Base-by-base conservation (phyloP, 2,329 filamentous ascomycete species). In the Talaromyces sp. region DNA sequence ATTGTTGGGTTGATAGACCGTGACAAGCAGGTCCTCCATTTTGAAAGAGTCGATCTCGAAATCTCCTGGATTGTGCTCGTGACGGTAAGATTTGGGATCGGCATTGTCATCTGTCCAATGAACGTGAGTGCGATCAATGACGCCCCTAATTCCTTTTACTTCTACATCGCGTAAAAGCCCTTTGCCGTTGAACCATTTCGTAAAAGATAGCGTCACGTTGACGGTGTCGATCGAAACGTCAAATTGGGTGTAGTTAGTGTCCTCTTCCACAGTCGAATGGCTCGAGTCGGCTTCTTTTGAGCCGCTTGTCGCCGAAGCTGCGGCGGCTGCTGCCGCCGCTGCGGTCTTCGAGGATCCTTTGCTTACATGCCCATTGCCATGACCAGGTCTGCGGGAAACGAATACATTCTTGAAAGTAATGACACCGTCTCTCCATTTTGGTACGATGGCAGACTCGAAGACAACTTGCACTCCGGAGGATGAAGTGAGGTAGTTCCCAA, bases 161-260 rank as follows among this genome's bases (percentile, higher is more conserved):
- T 97, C 92, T 46, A 99, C 95, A 72, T 98, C 91, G 69, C 91
- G 88, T 8, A 99, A 80, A 5, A 96, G 83, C 0, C 95, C 95
- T 75, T 93, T 97, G 23, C 95, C 93, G 69, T 96, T 98, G 86
- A 96, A 96, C 95, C 95, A 99, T 73, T 97, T 98, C n/a, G 92
- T 84, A 69, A 99, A 98, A 0, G 95, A 99, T 28, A 99, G 76
- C 0, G 93, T 98, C 46, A 99, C 93, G 71, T 99, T 96, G 65
- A 99, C 91, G 0, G 91, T 96, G 66, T 95, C 91, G 64, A 99
- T 91, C 0, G 92, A 96, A 16, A 99, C 82, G 71, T 99, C 95
- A 69, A 97, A 99, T 69, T 99, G 95, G 0, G 93, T 97, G 75
- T 98, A 99, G 72, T 99, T 99, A 18, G 91, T 92, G 72, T 98